Evolutionary conservation across 331 rosid species (phyloP).

Genomic region (Quercus lobata): DNA sequence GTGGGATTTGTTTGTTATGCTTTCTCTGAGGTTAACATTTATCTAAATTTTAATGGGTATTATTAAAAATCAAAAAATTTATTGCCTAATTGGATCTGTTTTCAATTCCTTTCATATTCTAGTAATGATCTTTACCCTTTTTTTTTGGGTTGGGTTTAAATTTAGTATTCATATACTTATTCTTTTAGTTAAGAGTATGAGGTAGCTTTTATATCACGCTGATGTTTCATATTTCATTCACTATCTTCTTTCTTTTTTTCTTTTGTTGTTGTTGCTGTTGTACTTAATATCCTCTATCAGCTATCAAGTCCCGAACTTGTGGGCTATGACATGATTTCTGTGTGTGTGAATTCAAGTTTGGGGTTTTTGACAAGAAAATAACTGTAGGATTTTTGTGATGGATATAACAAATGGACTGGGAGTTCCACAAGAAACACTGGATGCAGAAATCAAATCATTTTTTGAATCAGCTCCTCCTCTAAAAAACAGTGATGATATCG

Average conservation of each 20-base stretch:
- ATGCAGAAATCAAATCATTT: conserved; percentile 57
- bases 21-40: not conserved
- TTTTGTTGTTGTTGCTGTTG: too few relatives aligned
- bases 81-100: not conserved
- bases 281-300: not conserved
- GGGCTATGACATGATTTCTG: not conserved
- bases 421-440: conserved; percentile 28
- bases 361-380: conserved; percentile 6
- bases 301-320: not conserved
- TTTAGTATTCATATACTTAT: not conserved
- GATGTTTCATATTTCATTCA: too few relatives aligned
- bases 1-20: not conserved
- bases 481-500: conserved; percentile 33
- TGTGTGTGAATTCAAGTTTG: not conserved
- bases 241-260: too few relatives aligned
- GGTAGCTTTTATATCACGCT: too few relatives aligned
- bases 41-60: not conserved
- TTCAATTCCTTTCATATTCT: not conserved
- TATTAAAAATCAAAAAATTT: not conserved
- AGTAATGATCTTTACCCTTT: not conserved
- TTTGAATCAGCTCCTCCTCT: conserved; percentile 87
- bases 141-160: not conserved
- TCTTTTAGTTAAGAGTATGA: not conserved
- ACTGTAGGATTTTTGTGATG: conserved; percentile 45
- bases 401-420: conserved; percentile 37